These are phyloP conservation scores for Aspergillus fijiensis DNA, from an alignment of 2,329 filamentous ascomycete genomes.

Conservation along the genomic window DNA sequence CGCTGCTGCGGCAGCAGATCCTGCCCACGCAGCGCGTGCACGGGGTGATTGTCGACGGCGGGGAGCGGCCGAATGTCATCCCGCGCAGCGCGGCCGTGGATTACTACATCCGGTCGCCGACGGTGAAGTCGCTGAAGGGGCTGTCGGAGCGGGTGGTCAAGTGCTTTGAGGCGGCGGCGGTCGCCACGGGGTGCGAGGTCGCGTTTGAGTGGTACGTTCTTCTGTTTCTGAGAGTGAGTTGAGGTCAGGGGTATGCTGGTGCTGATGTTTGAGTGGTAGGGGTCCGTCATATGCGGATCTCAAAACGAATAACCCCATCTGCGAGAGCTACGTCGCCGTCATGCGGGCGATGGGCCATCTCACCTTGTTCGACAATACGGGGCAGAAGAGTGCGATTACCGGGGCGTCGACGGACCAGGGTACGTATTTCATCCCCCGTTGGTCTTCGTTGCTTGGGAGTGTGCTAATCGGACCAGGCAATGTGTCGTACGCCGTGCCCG, in stretches of 20 bases:
- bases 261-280: constrained; percentile 14
- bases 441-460: too few relatives aligned
- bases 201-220: constrained; percentile 28
- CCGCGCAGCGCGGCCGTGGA: constrained; percentile 50
- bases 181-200: constrained; percentile 33
- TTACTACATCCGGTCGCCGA: constrained; percentile 47
- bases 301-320: constrained; percentile 32
- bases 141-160: constrained; percentile 28
- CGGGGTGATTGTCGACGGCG: constrained; percentile 54
- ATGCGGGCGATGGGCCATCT: constrained; percentile 32
- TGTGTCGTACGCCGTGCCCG: constrained; percentile 46
- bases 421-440: constrained; percentile 16
- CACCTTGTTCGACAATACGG: constrained; percentile 21
- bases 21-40: constrained; percentile 52
- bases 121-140: constrained; percentile 37
- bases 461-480: constrained; percentile 33
- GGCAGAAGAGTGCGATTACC: constrained; percentile 18
- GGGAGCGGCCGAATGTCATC: constrained; percentile 56
- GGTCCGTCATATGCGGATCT: constrained; percentile 31
- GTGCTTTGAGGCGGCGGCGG: constrained; percentile 35
- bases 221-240: too few relatives aligned
- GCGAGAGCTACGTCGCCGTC: constrained; percentile 29
- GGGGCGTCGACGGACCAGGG: constrained; percentile 33
- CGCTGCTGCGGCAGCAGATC: constrained; percentile 56
- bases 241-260: too few relatives aligned